phyloP scores from a whole-genome alignment of 1,284 basidiomycete species.

The Ganoderma lingzhi region DNA sequence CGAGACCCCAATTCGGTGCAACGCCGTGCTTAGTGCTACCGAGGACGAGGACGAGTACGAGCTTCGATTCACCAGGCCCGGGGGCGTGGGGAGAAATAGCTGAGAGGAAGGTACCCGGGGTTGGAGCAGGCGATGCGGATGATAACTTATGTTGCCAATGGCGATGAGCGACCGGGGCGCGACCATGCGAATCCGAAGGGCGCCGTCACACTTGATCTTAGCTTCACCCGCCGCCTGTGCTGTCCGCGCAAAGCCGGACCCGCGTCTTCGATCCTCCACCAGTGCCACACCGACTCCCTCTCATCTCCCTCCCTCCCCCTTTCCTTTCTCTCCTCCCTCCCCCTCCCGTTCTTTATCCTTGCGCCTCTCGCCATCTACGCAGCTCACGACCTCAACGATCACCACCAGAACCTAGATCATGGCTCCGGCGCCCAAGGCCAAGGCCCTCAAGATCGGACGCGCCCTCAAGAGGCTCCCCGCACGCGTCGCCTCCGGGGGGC shows the following conservation, averaged over 20 bases:
- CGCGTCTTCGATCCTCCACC: not conserved
- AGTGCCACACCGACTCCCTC: not conserved
- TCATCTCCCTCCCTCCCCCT: not conserved
- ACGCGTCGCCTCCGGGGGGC: slow-evolving; percentile 46
- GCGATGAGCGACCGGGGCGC: not conserved
- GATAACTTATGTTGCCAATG: not conserved
- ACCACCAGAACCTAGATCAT: slow-evolving; percentile 11
- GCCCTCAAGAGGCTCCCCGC: slow-evolving; percentile 55
- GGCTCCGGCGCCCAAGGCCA: slow-evolving; percentile 39
- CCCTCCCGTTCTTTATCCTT: not conserved
- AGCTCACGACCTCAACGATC: not conserved
- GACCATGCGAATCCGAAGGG: not conserved
- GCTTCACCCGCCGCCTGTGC: not conserved
- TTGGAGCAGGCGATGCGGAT: not conserved
- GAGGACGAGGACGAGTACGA: not conserved
- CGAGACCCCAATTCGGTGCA: not conserved
- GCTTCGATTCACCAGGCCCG: not conserved
- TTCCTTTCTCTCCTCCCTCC: not conserved
- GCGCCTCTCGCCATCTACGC: not conserved
- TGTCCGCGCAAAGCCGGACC: slow-evolving; percentile 7
- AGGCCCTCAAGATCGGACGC: slow-evolving; percentile 55
- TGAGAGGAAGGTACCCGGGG: not conserved
- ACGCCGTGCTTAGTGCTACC: not conserved
- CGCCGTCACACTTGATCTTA: not conserved
- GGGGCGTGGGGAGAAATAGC: not conserved